Evolutionary conservation across 352 stramenopile genomes (phyloP), one percentile per base, ranked within the genome.

Genomic region (Globisporangium parvum): DNA sequence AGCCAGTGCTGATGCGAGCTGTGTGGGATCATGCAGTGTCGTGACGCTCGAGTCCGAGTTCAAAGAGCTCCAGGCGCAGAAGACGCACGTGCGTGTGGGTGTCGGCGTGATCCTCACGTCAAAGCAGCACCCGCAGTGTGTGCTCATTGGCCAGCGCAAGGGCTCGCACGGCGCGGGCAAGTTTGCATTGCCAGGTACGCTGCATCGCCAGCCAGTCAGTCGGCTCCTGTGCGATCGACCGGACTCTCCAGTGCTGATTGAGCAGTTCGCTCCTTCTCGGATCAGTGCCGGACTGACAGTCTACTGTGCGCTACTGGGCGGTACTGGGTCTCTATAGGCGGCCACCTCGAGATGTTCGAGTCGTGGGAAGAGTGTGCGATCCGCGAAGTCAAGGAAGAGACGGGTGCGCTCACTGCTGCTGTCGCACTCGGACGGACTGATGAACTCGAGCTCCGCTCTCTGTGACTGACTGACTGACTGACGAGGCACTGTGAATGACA

Each of bases 311-410:
- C 21, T n/a, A n/a, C 3, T 31, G 26, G 26, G 3, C 26, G 3
- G 26, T 31, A 31, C 26, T 31, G 1, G 3, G 26, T 37, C 31
- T n/a, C 9, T 50, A 11, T 47, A 66, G 76, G 76, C 12, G 84
- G 84, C 12, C 84, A 93, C 56, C 58, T 93, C 39, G 84, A 93
- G 67, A 88, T 93, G 77, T 91, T 74, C 53, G 84, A 93, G 65
- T 80, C 60, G 41, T 92, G 81, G 82, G 70, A 80, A 50, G 71
- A 91, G 50, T 93, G 84, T 44, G 84, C 84, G 6, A 57, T 87
- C 18, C 81, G 84, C 39, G 81, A 93, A 63, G 69, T 92, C 40
- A 92, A 92, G 55, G 84, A 93, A 47, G 84, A 93, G 56, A 90
- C 81, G 20, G 77, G 80, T 90, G 45, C 4, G 35, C 65, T 64